Conservation (phyloP, 345 rosid species). For the Ceriops zippeliana region DNA sequence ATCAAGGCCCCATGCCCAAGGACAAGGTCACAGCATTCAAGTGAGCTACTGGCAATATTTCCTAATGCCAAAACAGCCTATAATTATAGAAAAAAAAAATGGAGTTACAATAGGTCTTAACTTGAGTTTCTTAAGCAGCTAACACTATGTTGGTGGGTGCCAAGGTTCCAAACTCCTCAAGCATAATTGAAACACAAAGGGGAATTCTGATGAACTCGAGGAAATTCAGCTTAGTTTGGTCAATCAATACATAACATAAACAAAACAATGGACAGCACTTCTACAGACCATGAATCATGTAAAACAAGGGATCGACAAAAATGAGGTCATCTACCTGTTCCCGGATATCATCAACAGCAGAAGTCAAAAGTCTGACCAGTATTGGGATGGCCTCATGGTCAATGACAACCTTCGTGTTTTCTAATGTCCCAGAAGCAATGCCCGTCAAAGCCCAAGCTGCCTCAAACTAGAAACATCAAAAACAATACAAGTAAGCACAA, state of each 20-base stretch:
- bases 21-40: constrained; percentile 27
- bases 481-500: neutral
- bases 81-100: neutral
- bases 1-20: constrained; percentile 26
- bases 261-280: neutral
- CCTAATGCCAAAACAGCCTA: constrained; percentile 34
- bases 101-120: neutral
- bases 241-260: neutral
- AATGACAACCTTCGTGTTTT: constrained; percentile 24
- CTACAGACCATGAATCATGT: neutral
- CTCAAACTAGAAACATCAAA: constrained; percentile 17
- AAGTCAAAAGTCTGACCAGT: constrained; percentile 22
- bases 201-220: too few species aligned
- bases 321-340: constrained; percentile 22
- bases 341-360: constrained; percentile 26
- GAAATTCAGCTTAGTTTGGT: too few species aligned
- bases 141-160: neutral
- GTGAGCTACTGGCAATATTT: constrained; percentile 32
- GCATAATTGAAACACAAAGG: neutral
- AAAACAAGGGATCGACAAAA: neutral
- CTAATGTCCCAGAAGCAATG: constrained; percentile 34
- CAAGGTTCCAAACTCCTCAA: neutral
- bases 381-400: constrained; percentile 32
- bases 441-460: constrained; percentile 32
- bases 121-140: neutral